Conservation (phyloP, 345 rosid genomes). For the Euphorbia pulcherrima region DNA sequence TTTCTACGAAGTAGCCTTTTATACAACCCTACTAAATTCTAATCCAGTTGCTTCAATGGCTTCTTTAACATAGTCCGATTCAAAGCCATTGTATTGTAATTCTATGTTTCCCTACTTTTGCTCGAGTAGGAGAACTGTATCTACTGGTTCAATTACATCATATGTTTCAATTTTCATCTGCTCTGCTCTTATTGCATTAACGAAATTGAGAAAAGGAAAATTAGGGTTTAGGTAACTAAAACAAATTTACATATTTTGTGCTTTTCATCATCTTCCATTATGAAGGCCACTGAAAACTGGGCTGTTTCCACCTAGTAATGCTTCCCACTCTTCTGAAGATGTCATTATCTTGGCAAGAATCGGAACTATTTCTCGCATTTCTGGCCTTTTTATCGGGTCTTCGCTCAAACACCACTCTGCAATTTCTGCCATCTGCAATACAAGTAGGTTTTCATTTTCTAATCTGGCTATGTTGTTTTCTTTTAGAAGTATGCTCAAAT, state of each 20-base stretch:
- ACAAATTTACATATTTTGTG: neutral
- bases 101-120: neutral
- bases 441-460: neutral
- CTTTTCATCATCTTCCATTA: slow-evolving; percentile 45
- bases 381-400: slow-evolving; percentile 47
- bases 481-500: neutral
- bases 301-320: slow-evolving; percentile 55
- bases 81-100: no score
- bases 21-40: no score
- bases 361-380: slow-evolving; percentile 48
- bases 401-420: slow-evolving; percentile 53
- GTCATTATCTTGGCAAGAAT: slow-evolving; percentile 31
- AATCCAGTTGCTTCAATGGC: no score
- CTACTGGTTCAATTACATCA: no score
- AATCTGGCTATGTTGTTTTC: neutral
- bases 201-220: neutral
- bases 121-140: no score
- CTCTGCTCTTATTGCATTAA: neutral
- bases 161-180: neutral
- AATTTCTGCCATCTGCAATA: slow-evolving; percentile 50
- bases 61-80: no score
- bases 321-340: slow-evolving; percentile 59
- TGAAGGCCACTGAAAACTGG: slow-evolving; percentile 51
- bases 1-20: no score
- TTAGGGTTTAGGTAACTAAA: neutral